Evolutionary conservation across 148 eudicot genomes (phyloP), one percentile per base, ranked within the genome.

Genomic region (Hydrangea macrophylla): DNA sequence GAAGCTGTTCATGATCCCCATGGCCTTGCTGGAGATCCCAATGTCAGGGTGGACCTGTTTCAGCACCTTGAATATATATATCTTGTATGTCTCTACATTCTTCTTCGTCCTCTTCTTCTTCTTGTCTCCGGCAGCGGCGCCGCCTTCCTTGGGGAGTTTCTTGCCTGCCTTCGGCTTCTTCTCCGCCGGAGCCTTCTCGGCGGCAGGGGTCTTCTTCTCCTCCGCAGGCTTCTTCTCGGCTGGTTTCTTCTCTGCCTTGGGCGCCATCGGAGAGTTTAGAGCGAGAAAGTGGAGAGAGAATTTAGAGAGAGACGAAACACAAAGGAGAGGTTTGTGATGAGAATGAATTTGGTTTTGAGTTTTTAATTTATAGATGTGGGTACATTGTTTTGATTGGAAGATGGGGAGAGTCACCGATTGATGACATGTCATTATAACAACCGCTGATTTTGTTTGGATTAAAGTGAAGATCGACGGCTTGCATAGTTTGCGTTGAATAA

Each of bases 21-120:
- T 84, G 0, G 88, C 88, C 77, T 84, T 84, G 78, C 85, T 81
- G 0, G 88, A 84, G 33, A 84, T 84, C 6, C 88, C 88, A 13
- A 84, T 84, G 60, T 84, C 88, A 0, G 88, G 88, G 28, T 84
- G 88, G 1, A 84, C 88, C 48, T 84, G 88, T 66, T 84, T 84
- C 39, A 84, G 62, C 22, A 84, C 88, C 75, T 84, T 84, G 78
- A 84, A 84, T 77, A 84, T 84, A 79, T 84, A 84, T 73, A 84
- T 84, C 88, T 84, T 84, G 88, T 84, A 84, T 2, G 88, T 84
- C 57, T 81, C 88, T 0, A 81, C 83, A 72, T 78, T 84, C 72
- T 84, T 84, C 83, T 84, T 84, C 67, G 56, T 8, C 64, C 79
- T 71, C 88, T 84, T 84, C 88, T 76, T 84, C 81, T 81, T 84